phyloP scores from a whole-genome alignment of 345 rosid species.

The Durio zibethinus region DNA sequence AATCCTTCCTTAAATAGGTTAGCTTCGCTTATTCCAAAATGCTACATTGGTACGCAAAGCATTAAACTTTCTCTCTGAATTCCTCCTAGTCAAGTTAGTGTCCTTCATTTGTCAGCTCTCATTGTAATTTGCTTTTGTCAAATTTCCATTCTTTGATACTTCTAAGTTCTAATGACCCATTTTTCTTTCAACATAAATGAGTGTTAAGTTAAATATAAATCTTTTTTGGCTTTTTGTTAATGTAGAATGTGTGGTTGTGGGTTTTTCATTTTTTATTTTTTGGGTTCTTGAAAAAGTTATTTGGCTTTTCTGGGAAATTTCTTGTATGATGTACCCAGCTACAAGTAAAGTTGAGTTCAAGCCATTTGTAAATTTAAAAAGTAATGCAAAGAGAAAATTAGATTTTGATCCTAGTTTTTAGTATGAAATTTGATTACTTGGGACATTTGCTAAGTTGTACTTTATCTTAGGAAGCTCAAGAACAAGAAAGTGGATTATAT shows the following conservation, averaged over 20 bases:
- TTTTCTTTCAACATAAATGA: background rate
- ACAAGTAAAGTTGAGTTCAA: background rate
- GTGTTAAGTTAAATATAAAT: background rate
- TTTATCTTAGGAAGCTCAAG: background rate
- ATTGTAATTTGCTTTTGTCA: background rate
- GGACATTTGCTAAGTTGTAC: slow-evolving; percentile 11
- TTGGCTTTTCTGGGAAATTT: slow-evolving; percentile 14
- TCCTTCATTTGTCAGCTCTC: slow-evolving; percentile 12
- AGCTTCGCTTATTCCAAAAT: too few relatives aligned
- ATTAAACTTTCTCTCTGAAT: slow-evolving; percentile 19
- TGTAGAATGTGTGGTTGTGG: slow-evolving; percentile 20
- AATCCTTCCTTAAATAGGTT: slow-evolving; percentile 31
- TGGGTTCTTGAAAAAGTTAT: background rate
- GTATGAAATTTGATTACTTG: slow-evolving; percentile 8
- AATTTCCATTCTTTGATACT: background rate
- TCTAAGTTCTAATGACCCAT: background rate
- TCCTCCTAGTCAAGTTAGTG: slow-evolving; percentile 36
- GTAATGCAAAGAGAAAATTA: background rate
- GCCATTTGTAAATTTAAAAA: background rate
- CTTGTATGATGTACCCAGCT: background rate
- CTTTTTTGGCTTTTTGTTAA: slow-evolving; percentile 3
- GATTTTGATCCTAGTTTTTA: slow-evolving; percentile 24
- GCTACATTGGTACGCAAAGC: background rate
- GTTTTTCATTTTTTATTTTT: background rate
- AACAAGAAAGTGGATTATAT: background rate